Conservation (phyloP, 1,139 yeast species). For the Suhomyces coccinellae region DNA sequence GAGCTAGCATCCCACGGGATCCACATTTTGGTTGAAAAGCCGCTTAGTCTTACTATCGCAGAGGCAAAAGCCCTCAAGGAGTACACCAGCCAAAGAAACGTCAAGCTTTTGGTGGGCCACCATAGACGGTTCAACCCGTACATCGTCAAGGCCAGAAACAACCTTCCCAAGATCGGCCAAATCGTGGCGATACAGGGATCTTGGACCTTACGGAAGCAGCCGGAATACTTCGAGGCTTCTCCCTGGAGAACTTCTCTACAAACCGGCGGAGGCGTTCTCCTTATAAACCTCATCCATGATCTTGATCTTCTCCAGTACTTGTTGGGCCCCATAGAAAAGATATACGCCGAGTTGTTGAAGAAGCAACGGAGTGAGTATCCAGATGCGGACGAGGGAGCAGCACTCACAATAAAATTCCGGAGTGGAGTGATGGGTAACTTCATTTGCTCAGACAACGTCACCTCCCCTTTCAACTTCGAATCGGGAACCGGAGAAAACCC, state of each 20-base stretch:
- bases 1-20: constrained; percentile 37
- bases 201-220: constrained; percentile 39
- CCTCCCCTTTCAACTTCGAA: constrained; percentile 43
- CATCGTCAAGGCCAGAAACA: constrained; percentile 36
- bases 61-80: constrained; percentile 36
- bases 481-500: constrained; percentile 46
- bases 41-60: constrained; percentile 31
- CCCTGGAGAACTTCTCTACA: constrained; percentile 38
- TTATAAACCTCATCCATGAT: constrained; percentile 44
- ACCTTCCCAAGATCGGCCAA: constrained; percentile 30
- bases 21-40: constrained; percentile 40
- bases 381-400: constrained; percentile 45
- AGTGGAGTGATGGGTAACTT: constrained; percentile 41
- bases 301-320: constrained; percentile 39
- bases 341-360: constrained; percentile 38
- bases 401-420: constrained; percentile 32
- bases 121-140: constrained; percentile 43
- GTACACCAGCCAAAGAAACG: constrained; percentile 22
- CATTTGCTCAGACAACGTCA: constrained; percentile 40
- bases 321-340: constrained; percentile 39
- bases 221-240: constrained; percentile 31
- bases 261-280: constrained; percentile 41
- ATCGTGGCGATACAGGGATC: constrained; percentile 42
- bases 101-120: constrained; percentile 40
- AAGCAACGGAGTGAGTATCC: constrained; percentile 32